Evolutionary conservation across 176 grass and related monocot species (phyloP).

Genomic region (Triticum aestivum): IWGSC_CS_RefSeq_v2.1 NC_057812.1:13091534-13092033

Average conservation of each 20-base stretch:
- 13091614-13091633: slow-evolving; percentile 23
- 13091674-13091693: slow-evolving; percentile 21
- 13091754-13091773: not conserved
- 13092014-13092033: not conserved
- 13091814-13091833: too few relatives aligned
- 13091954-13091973: not conserved
- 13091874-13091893: not conserved
- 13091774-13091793: not conserved
- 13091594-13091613: slow-evolving; percentile 39
- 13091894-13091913: not conserved
- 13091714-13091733: not conserved
- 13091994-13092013: too few relatives aligned
- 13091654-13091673: not conserved
- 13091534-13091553: slow-evolving; percentile 41
- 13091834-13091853: not conserved
- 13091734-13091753: not conserved
- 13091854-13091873: not conserved
- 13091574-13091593: slow-evolving; percentile 26
- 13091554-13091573: slow-evolving; percentile 5
- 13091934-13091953: not conserved
- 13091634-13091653: slow-evolving; percentile 29
- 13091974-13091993: not conserved
- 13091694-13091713: not conserved
- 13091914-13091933: too few relatives aligned
- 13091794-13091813: too few relatives aligned